Evolutionary conservation across 176 grass and related monocot species (phyloP).

Genomic region (Oryza coarctata): DNA sequence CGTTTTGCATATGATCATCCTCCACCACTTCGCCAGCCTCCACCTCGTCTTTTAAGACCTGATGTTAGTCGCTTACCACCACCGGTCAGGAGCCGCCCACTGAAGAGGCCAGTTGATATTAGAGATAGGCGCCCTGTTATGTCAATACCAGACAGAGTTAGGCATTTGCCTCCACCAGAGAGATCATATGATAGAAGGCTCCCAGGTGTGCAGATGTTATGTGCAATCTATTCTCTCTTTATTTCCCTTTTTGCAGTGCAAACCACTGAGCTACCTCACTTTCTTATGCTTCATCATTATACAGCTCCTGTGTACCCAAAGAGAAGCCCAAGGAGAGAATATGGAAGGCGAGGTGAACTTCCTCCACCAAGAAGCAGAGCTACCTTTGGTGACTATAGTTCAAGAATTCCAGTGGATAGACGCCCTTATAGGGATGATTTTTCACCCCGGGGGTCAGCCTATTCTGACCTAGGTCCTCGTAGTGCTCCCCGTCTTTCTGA

Average conservation of each 20-base stretch:
- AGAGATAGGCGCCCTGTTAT: slow-evolving; percentile 69
- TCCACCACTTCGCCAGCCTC: slow-evolving; percentile 42
- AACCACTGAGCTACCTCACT: not conserved
- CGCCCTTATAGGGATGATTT: slow-evolving; percentile 71
- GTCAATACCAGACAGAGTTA: slow-evolving; percentile 57
- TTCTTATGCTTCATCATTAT: slow-evolving; percentile 2
- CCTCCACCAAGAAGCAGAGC: slow-evolving; percentile 64
- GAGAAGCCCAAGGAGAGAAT: slow-evolving; percentile 69
- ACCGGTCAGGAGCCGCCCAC: slow-evolving; percentile 50
- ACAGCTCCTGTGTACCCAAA: slow-evolving; percentile 67
- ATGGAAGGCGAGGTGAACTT: slow-evolving; percentile 60
- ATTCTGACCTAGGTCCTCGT: slow-evolving; percentile 60
- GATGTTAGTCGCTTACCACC: slow-evolving; percentile 40
- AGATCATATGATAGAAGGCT: slow-evolving; percentile 65
- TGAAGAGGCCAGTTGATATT: slow-evolving; percentile 65
- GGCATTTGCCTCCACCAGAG: slow-evolving; percentile 63
- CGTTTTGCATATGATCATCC: slow-evolving; percentile 49
- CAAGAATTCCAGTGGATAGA: slow-evolving; percentile 61
- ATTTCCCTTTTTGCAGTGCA: not conserved
- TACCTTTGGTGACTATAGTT: slow-evolving; percentile 50
- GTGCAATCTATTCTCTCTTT: not conserved
- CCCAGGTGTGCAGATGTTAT: slow-evolving; percentile 53
- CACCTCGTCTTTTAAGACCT: slow-evolving; percentile 40
- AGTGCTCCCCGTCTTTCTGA: slow-evolving; percentile 54
- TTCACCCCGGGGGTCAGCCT: slow-evolving; percentile 53